Conservation (phyloP, 805 yeast species). For the Komagataella pastoris region DNA sequence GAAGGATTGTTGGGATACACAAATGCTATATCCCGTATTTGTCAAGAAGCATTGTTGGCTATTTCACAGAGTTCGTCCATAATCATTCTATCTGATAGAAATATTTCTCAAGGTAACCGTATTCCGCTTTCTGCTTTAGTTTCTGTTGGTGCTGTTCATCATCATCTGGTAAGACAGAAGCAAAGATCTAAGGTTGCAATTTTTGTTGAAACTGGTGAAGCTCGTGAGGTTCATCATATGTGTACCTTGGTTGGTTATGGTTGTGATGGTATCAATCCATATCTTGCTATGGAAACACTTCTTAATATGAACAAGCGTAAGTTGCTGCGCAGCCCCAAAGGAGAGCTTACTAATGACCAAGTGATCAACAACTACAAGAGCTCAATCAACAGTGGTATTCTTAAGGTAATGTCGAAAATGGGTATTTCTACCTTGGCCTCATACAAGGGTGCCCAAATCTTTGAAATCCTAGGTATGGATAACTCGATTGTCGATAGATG, state of each 20-base stretch:
- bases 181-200: conserved; percentile 93
- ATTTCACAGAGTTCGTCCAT: conserved; percentile 66
- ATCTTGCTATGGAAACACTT: conserved; percentile 82
- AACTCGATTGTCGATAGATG: conserved; percentile 91
- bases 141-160: conserved; percentile 97
- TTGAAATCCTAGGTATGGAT: conserved; percentile 93
- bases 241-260: conserved; percentile 94
- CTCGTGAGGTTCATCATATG: conserved; percentile 93
- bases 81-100: conserved; percentile 64
- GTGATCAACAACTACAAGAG: conserved; percentile 69
- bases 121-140: conserved; percentile 78
- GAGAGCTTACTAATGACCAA: conserved; percentile 33
- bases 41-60: conserved; percentile 77
- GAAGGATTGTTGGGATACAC: conserved; percentile 85
- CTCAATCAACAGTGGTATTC: conserved; percentile 81
- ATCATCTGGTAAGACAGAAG: conserved; percentile 88
- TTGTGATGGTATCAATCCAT: conserved; percentile 93
- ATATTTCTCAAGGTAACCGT: conserved; percentile 32
- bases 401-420: conserved; percentile 98
- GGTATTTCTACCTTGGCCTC: conserved; percentile 97
- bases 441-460: conserved; percentile 98
- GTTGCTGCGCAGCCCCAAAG: conserved; percentile 34
- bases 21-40: conserved; percentile 72
- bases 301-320: conserved; percentile 75
- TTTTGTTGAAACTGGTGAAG: conserved; percentile 89